Conservation (phyloP, 2,329 filamentous ascomycete species). For the Phialocephala sp. region DNA sequence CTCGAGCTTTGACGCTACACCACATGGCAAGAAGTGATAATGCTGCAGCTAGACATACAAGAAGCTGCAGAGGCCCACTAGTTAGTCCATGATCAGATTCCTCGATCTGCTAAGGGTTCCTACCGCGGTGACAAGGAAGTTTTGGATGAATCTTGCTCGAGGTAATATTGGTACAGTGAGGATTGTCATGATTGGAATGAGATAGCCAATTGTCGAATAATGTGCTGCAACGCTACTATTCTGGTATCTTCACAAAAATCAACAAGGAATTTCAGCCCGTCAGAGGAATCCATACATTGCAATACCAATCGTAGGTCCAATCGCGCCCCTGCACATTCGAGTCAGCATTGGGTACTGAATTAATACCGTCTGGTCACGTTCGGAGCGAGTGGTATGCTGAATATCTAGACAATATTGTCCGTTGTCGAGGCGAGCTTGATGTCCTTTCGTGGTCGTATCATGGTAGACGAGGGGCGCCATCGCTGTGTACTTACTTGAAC, state of each 20-base stretch:
- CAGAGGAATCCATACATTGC: constrained; percentile 13
- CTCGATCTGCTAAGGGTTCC: neutral
- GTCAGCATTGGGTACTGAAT: neutral
- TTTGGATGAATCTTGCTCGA: neutral
- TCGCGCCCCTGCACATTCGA: constrained; percentile 13
- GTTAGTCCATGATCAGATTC: too few species aligned
- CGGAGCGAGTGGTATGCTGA: neutral
- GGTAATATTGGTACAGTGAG: constrained; percentile 2
- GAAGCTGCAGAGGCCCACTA: neutral
- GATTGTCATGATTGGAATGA: constrained; percentile 5
- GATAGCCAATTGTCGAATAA: constrained; percentile 2
- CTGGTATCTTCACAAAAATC: constrained; percentile 10
- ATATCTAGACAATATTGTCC: neutral
- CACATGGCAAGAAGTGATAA: constrained; percentile 5
- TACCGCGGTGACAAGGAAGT: neutral
- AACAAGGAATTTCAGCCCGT: neutral
- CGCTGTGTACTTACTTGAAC: constrained; percentile 12
- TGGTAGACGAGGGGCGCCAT: neutral
- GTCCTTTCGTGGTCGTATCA: neutral
- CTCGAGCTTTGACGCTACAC: neutral
- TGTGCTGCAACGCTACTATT: constrained; percentile 8
- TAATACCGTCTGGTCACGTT: neutral
- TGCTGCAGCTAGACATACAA: neutral
- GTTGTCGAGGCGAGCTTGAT: neutral
- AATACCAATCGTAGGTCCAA: constrained; percentile 18